These are phyloP conservation scores for Cyberlindnera maclurae DNA, from an alignment of 805 yeast genomes.

Conservation along the genomic window DNA sequence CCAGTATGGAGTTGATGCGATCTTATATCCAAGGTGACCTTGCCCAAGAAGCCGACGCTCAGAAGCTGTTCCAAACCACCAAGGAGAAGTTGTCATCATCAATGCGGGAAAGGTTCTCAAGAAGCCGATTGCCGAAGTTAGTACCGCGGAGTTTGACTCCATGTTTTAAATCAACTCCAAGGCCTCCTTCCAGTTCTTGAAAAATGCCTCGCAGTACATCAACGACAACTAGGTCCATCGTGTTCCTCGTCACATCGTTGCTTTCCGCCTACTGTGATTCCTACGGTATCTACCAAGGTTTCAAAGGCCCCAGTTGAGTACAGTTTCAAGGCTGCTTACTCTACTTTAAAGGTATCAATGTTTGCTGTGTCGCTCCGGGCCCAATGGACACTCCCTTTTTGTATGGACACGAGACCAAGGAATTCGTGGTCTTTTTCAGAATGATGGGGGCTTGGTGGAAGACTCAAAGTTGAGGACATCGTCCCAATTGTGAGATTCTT, in stretches of 20 bases:
- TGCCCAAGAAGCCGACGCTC: constrained; percentile 32
- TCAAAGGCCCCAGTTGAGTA: constrained; percentile 49
- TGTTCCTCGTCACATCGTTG: constrained; percentile 54
- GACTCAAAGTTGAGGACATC: constrained; percentile 51
- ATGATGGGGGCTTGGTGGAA: constrained; percentile 38
- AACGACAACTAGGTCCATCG: constrained; percentile 47
- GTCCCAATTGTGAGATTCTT: constrained; percentile 56
- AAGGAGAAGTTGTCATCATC: constrained; percentile 47
- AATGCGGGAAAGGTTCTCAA: constrained; percentile 62
- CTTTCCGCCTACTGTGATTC: constrained; percentile 57
- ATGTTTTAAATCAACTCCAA: constrained; percentile 51
- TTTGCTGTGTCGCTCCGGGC: constrained; percentile 56
- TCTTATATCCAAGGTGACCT: constrained; percentile 20
- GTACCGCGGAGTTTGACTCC: constrained; percentile 47
- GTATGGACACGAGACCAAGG: constrained; percentile 51
- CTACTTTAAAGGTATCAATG: constrained; percentile 37
- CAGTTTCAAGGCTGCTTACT: constrained; percentile 44
- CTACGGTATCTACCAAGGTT: constrained; percentile 48
- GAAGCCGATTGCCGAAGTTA: constrained; percentile 46
- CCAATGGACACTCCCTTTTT: constrained; percentile 65
- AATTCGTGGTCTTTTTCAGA: constrained; percentile 48
- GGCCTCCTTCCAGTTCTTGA: constrained; percentile 53
- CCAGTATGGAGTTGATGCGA: constrained; percentile 33
- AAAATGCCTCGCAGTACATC: constrained; percentile 46
- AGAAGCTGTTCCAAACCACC: constrained; percentile 40